Percentiles rank a stretch among this genome's conserved stretches.
Evolutionary conservation across 495 filamentous ascomycete genomes (phyloP).

Genomic region (Thermothielavioides terrestris): DNA sequence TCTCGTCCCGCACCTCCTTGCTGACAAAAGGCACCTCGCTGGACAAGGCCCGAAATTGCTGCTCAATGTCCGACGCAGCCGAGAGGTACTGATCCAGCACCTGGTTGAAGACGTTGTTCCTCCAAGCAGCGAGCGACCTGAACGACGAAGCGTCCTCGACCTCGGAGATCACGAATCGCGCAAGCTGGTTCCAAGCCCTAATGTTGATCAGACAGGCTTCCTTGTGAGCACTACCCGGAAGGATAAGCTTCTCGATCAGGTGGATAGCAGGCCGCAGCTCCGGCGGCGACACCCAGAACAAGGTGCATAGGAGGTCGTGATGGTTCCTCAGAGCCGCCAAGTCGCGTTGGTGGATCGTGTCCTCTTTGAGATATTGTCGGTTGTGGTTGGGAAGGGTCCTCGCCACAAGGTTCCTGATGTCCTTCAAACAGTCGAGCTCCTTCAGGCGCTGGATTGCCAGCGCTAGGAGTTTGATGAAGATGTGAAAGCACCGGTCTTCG

Average conservation of each 20-base stretch:
- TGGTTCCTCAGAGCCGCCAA: constrained; percentile 87
- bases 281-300: constrained; percentile 78
- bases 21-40: constrained; percentile 31
- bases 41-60: constrained; percentile 36
- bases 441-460: constrained; percentile 56
- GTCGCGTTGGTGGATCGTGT: constrained; percentile 60
- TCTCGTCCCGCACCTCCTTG: constrained; percentile 30
- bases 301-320: constrained; percentile 80
- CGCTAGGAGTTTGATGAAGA: constrained; percentile 81
- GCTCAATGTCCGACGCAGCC: constrained; percentile 40
- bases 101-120: constrained; percentile 45
- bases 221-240: constrained; percentile 68
- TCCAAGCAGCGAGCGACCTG: constrained; percentile 60
- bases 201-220: constrained; percentile 81
- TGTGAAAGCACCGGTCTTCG: constrained; percentile 82
- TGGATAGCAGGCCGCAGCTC: constrained; percentile 59
- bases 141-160: constrained; percentile 44
- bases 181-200: constrained; percentile 70
- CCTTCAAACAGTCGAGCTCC: constrained; percentile 53
- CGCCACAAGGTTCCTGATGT: constrained; percentile 66
- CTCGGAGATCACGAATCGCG: constrained; percentile 61
- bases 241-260: constrained; percentile 68
- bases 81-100: constrained; percentile 42
- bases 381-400: constrained; percentile 84
- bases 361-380: constrained; percentile 76